A percentile compares a stretch with the other conserved stretches of the same genome.
Conservation (phyloP, 2,329 filamentous ascomycete species). For the Calonectria honghensis region DNA sequence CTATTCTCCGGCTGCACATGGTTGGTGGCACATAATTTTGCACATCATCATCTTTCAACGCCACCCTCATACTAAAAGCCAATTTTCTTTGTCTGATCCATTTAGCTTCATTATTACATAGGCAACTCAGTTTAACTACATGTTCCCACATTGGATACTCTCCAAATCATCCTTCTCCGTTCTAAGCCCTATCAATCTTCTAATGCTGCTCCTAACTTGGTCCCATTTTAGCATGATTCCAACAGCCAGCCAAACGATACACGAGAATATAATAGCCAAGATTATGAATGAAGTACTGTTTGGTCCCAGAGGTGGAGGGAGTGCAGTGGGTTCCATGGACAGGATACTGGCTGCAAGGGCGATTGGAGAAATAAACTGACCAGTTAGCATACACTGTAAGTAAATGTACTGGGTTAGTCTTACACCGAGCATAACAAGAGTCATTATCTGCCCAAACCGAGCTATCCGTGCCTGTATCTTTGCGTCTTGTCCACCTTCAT, state of each 20-base stretch:
- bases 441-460: slow-evolving; percentile 6
- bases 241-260: neutral
- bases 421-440: neutral
- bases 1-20: no score
- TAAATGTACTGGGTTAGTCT: neutral
- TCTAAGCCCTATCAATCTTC: neutral
- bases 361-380: neutral
- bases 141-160: neutral
- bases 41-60: no score
- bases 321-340: neutral
- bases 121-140: no score
- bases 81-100: no score
- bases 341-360: slow-evolving; percentile 1
- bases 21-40: no score
- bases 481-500: slow-evolving; percentile 12
- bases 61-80: no score
- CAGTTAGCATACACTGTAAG: neutral
- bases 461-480: neutral
- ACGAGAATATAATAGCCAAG: neutral
- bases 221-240: neutral
- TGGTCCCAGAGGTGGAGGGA: neutral
- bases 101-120: no score
- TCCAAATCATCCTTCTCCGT: neutral
- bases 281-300: neutral
- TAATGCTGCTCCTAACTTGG: neutral